Conservation (phyloP, 352 stramenopile genomes). For the Globisporangium orthogonon region DNA sequence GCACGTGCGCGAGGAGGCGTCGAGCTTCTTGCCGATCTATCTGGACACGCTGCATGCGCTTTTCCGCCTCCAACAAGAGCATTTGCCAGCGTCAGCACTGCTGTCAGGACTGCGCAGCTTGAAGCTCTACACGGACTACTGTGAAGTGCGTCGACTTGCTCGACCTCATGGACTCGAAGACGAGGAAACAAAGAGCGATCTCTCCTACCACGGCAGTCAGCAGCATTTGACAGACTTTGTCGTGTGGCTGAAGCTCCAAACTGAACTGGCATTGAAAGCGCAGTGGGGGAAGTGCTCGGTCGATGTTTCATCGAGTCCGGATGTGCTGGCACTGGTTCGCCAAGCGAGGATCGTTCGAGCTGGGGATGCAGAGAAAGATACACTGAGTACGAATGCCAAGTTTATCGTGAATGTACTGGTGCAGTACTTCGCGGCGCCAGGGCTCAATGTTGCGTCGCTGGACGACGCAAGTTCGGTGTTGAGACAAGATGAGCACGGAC, state of each 20-base stretch:
- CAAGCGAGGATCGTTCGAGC: neutral
- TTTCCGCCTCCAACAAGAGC: constrained; percentile 40
- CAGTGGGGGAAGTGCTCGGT: constrained; percentile 28
- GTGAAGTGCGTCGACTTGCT: neutral
- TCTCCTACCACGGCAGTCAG: neutral
- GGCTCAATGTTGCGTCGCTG: neutral
- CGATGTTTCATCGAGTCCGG: neutral
- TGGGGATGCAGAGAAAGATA: neutral
- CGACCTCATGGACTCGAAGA: neutral
- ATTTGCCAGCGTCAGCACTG: constrained; percentile 16
- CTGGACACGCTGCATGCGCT: constrained; percentile 52
- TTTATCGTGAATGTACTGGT: constrained; percentile 1
- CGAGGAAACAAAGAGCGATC: neutral
- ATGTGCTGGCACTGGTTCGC: neutral
- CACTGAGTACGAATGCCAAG: neutral
- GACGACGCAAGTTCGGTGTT: neutral
- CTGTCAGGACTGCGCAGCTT: constrained; percentile 35
- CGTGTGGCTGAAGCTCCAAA: constrained; percentile 36
- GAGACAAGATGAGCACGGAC: neutral
- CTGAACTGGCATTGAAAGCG: constrained; percentile 30
- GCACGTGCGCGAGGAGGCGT: constrained; percentile 21
- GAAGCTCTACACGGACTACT: constrained; percentile 26
- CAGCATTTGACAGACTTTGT: constrained; percentile 15
- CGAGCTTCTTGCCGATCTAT: constrained; percentile 31
- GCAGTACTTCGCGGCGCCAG: constrained; percentile 2